These are phyloP conservation scores for Jatropha curcas DNA, from an alignment of 345 rosid species.

Conservation along the genomic window DNA sequence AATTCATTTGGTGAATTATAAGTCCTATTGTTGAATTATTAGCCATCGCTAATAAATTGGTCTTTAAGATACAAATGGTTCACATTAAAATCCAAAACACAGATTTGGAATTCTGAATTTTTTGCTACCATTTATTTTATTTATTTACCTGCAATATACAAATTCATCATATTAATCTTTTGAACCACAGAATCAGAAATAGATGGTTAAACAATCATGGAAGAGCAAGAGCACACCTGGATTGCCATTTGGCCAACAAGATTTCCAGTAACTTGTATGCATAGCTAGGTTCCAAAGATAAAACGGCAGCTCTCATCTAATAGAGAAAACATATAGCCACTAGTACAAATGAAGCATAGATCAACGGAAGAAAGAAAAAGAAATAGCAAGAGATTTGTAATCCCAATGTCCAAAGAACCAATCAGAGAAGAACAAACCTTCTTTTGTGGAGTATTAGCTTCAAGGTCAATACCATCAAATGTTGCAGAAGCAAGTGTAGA, in stretches of 20 bases:
- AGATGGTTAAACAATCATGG: conserved; percentile 1
- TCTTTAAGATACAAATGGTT: background rate
- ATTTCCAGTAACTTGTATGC: conserved; percentile 65
- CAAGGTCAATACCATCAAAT: conserved; percentile 53
- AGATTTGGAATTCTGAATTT: conserved; percentile 3
- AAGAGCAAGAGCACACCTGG: conserved; percentile 56
- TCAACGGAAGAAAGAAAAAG: background rate
- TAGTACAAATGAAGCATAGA: background rate
- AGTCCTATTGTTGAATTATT: background rate
- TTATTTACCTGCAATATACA: background rate
- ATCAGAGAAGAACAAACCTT: conserved; percentile 51
- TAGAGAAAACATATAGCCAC: conserved; percentile 18
- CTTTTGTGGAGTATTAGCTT: conserved; percentile 58
- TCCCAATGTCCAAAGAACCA: conserved; percentile 3
- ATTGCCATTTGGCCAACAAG: conserved; percentile 74
- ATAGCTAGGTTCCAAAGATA: conserved; percentile 61
- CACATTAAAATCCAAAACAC: background rate
- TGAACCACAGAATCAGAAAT: conserved; percentile 8
- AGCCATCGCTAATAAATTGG: background rate
- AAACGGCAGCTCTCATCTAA: conserved; percentile 70
- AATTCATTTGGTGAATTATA: background rate
- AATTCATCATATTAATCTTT: background rate
- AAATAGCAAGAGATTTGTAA: conserved; percentile 5
- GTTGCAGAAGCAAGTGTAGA: conserved; percentile 34
- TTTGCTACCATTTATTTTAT: background rate